Evolutionary conservation across 345 rosid species (phyloP).

Genomic region (Theobroma cacao): DNA sequence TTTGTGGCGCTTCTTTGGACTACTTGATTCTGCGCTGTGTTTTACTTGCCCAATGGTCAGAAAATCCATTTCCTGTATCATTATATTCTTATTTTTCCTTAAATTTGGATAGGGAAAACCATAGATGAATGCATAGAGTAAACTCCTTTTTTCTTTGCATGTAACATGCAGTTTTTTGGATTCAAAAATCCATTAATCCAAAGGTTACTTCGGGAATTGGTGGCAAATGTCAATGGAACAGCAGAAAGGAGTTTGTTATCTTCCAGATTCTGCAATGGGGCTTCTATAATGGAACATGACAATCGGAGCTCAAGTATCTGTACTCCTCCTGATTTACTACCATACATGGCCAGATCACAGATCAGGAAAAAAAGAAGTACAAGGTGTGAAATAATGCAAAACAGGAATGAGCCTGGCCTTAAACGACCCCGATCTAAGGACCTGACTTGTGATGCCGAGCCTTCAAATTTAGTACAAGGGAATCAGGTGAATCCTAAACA

Average conservation of each 20-base stretch:
- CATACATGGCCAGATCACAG: conserved; percentile 34
- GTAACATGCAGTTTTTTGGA: conserved; percentile 75
- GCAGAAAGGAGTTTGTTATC: conserved; percentile 34
- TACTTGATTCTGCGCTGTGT: not conserved
- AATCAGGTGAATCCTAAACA: conserved; percentile 24
- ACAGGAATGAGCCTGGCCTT: conserved; percentile 18
- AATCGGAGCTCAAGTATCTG: conserved; percentile 21
- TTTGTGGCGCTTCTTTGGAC: not conserved
- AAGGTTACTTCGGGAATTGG: conserved; percentile 81
- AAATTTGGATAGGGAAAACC: not conserved
- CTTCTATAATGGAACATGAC: conserved; percentile 27
- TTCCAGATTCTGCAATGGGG: conserved; percentile 41
- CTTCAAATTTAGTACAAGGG: conserved; percentile 18
- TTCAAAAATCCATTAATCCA: conserved; percentile 76
- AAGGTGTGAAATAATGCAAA: conserved; percentile 28
- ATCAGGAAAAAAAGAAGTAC: conserved; percentile 59
- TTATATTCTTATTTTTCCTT: not conserved
- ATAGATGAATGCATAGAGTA: conserved; percentile 6
- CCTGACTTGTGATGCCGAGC: conserved; percentile 11
- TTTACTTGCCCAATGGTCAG: not conserved
- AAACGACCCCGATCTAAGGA: conserved; percentile 43
- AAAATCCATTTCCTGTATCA: not conserved
- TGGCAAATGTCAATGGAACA: conserved; percentile 54
- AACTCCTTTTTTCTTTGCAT: conserved; percentile 12
- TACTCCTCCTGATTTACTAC: conserved; percentile 37